phyloP scores from a whole-genome alignment of 2,329 filamentous ascomycete genomes.

The Xylariaceae sp. region DNA sequence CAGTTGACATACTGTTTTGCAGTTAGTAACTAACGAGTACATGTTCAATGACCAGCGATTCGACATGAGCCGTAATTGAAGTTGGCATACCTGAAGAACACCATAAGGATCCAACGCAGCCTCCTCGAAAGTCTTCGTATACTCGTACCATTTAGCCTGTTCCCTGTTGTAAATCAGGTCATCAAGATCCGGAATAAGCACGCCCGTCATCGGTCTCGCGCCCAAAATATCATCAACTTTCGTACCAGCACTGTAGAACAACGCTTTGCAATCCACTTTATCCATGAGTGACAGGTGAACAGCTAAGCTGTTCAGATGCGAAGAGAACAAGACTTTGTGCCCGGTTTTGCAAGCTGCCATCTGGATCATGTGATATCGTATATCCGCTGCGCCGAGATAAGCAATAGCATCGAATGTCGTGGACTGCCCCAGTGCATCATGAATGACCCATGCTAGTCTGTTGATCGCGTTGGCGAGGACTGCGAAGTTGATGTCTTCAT shows the following conservation, averaged over 20 bases:
- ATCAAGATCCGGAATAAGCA: conserved; percentile 15
- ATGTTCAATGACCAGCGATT: too few relatives aligned
- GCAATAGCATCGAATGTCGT: conserved; percentile 18
- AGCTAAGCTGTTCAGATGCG: conserved; percentile 18
- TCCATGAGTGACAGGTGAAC: conserved; percentile 20
- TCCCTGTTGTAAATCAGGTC: conserved; percentile 6
- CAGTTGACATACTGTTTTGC: too few relatives aligned
- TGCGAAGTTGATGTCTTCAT: conserved; percentile 19
- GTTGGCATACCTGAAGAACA: conserved; percentile 8
- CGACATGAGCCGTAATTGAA: too few relatives aligned
- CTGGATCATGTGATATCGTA: conserved; percentile 22
- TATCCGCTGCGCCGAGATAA: conserved; percentile 18
- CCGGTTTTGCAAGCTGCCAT: conserved; percentile 24
- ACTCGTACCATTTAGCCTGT: conserved; percentile 15
- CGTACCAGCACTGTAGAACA: conserved; percentile 16
- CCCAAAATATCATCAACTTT: conserved; percentile 18
- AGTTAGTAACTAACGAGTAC: too few relatives aligned
- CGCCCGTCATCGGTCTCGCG: conserved; percentile 13
- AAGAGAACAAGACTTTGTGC: conserved; percentile 21
- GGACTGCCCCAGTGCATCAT: conserved; percentile 13
- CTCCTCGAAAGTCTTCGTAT: conserved; percentile 20
- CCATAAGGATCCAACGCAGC: conserved; percentile 16
- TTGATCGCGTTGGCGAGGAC: conserved; percentile 20
- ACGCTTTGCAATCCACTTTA: conserved; percentile 15
- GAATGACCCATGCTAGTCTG: conserved; percentile 20